Evolutionary conservation across 208 protist species (phyloP).

Genomic region (Crithidia expoeki): DNA sequence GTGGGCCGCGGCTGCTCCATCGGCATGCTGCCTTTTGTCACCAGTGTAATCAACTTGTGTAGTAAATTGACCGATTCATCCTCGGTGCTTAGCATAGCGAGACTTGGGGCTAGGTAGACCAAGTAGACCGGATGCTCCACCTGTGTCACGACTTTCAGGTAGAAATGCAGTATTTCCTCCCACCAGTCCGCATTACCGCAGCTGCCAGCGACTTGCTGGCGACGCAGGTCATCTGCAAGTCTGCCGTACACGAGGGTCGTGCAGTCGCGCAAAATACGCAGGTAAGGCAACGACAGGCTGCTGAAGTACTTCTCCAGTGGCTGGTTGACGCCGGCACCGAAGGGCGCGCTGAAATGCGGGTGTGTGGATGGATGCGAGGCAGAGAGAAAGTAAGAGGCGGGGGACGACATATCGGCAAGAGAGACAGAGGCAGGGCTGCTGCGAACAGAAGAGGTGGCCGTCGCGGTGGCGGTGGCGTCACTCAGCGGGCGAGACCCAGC

Average conservation of each 20-base stretch:
- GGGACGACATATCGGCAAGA: background rate
- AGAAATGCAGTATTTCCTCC: constrained; percentile 63
- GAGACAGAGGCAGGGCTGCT: constrained; percentile 24
- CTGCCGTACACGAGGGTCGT: constrained; percentile 58
- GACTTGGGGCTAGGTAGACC: constrained; percentile 69
- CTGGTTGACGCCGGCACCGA: background rate
- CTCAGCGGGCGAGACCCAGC: background rate
- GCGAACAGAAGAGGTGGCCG: constrained; percentile 12
- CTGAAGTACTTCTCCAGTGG: constrained; percentile 23
- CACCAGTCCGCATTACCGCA: constrained; percentile 83
- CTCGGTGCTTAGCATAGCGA: constrained; percentile 57
- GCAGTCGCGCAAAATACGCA: constrained; percentile 59
- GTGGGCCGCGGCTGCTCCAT: constrained; percentile 40
- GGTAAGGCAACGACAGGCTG: constrained; percentile 40
- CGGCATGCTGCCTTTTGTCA: constrained; percentile 69
- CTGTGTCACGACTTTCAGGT: constrained; percentile 48
- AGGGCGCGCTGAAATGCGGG: background rate
- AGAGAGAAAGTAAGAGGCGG: background rate
- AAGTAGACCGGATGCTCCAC: constrained; percentile 63
- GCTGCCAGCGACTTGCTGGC: constrained; percentile 59
- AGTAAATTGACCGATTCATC: constrained; percentile 72
- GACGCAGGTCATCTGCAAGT: constrained; percentile 61
- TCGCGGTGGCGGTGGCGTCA: background rate
- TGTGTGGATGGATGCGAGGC: background rate
- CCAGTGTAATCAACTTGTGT: constrained; percentile 73